phyloP scores from a whole-genome alignment of 305 asterid species.

The Caryopteris hybrid region DNA sequence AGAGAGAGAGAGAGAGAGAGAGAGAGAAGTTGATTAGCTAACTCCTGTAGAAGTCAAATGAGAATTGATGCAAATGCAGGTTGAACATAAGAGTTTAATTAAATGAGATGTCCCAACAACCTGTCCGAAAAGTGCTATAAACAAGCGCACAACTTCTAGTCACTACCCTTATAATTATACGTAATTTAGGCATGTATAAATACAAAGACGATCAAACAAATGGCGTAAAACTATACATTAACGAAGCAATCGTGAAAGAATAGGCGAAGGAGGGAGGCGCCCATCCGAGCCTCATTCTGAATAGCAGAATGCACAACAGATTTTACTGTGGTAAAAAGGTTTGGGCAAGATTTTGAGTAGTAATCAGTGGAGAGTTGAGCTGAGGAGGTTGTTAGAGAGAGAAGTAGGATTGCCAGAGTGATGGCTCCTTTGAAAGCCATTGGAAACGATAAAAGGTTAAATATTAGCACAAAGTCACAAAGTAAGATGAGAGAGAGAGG shows the following conservation, averaged over 20 bases:
- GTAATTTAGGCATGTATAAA: background rate
- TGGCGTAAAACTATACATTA: no score
- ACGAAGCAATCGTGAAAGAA: conserved; percentile 87
- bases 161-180: background rate
- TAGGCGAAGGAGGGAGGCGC: conserved; percentile 88
- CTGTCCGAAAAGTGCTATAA: no score
- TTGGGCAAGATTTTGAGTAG: conserved; percentile 59
- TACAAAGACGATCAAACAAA: no score
- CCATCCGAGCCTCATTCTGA: conserved; percentile 62
- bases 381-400: conserved; percentile 40
- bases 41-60: background rate
- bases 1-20: no score
- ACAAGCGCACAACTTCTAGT: no score
- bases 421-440: conserved; percentile 28
- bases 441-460: no score
- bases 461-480: no score
- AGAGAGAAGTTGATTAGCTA: no score
- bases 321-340: conserved; percentile 35
- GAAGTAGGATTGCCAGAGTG: conserved; percentile 33
- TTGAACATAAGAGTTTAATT: no score
- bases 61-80: background rate
- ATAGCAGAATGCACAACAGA: conserved; percentile 50
- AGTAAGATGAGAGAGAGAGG: no score
- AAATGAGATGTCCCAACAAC: no score
- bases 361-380: conserved; percentile 55